A percentile compares a stretch with the other conserved stretches of the same genome.
These are phyloP conservation scores for Parietaria judaica DNA, from an alignment of 306 rosid genomes.

Conservation along the genomic window DNA sequence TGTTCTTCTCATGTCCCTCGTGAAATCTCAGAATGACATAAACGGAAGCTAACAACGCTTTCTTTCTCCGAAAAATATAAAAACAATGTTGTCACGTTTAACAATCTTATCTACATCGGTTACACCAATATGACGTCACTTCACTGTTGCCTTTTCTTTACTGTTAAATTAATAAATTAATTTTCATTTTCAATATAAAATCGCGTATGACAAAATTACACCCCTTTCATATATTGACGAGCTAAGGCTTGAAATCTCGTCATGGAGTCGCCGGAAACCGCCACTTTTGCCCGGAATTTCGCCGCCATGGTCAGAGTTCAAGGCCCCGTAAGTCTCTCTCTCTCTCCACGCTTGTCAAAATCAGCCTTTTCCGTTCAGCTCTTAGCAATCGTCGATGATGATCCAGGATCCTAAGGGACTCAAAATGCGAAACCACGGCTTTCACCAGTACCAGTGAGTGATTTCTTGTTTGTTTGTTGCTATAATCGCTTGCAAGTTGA, in stretches of 20 bases:
- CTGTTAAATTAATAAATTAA: too few species aligned
- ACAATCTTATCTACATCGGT: too few species aligned
- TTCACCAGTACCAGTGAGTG: slow-evolving; percentile 75
- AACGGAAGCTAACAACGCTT: too few species aligned
- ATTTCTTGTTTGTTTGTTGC: slow-evolving; percentile 4
- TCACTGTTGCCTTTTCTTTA: too few species aligned
- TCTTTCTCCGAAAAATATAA: too few species aligned
- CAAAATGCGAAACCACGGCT: slow-evolving; percentile 91
- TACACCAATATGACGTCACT: too few species aligned
- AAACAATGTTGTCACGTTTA: too few species aligned
- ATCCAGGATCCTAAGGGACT: slow-evolving; percentile 87
- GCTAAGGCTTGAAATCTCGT: not conserved
- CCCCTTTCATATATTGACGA: slow-evolving; percentile 1
- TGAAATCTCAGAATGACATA: too few species aligned
- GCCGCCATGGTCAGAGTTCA: slow-evolving; percentile 79
- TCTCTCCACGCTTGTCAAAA: not conserved
- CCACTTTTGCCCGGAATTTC: slow-evolving; percentile 58
- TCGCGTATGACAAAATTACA: too few species aligned
- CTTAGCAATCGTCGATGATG: slow-evolving; percentile 11
- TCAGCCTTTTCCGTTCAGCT: slow-evolving; percentile 1
- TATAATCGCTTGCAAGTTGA: slow-evolving; percentile 15
- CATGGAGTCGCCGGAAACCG: slow-evolving; percentile 56
- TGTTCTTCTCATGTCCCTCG: too few species aligned
- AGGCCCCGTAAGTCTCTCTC: slow-evolving; percentile 65
- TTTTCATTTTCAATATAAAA: too few species aligned